A percentile compares a stretch with the other conserved stretches of the same genome.
phyloP scores from a whole-genome alignment of 192 early-diverging fungal species.

The Martensiomyces pterosporus region DNA sequence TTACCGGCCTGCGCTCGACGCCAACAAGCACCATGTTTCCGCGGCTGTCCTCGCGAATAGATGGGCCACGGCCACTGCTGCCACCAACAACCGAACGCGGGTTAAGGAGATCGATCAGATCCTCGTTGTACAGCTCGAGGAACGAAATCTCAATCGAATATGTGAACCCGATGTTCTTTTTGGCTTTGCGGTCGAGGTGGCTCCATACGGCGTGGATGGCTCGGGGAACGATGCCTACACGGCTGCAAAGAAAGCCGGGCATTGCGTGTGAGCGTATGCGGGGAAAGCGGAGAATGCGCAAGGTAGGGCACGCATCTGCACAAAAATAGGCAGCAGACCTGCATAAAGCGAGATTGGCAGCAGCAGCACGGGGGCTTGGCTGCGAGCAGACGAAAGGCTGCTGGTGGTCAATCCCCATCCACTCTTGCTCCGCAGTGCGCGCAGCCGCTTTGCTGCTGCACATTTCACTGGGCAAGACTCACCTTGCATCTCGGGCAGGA shows the following conservation, averaged over 20 bases:
- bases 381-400: too few relatives aligned
- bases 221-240: constrained; percentile 39
- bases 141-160: constrained; percentile 70
- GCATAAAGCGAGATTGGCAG: neutral
- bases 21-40: constrained; percentile 86
- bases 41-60: constrained; percentile 79
- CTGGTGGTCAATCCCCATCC: too few relatives aligned
- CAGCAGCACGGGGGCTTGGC: too few relatives aligned
- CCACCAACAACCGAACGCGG: constrained; percentile 30
- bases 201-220: constrained; percentile 41
- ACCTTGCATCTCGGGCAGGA: constrained; percentile 37
- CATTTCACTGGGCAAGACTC: too few relatives aligned
- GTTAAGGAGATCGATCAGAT: constrained; percentile 82
- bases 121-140: constrained; percentile 96
- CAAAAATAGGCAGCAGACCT: neutral
- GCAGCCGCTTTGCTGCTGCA: constrained; percentile 55
- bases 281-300: neutral
- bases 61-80: constrained; percentile 50
- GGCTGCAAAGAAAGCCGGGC: too few relatives aligned
- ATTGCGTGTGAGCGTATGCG: too few relatives aligned
- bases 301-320: too few relatives aligned
- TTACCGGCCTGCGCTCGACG: constrained; percentile 71
- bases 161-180: constrained; percentile 15
- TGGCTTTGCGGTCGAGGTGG: constrained; percentile 11
- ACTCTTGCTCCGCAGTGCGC: too few relatives aligned